phyloP scores from a whole-genome alignment of 495 filamentous ascomycete species.

The Recurvomyces mirabilis region DNA sequence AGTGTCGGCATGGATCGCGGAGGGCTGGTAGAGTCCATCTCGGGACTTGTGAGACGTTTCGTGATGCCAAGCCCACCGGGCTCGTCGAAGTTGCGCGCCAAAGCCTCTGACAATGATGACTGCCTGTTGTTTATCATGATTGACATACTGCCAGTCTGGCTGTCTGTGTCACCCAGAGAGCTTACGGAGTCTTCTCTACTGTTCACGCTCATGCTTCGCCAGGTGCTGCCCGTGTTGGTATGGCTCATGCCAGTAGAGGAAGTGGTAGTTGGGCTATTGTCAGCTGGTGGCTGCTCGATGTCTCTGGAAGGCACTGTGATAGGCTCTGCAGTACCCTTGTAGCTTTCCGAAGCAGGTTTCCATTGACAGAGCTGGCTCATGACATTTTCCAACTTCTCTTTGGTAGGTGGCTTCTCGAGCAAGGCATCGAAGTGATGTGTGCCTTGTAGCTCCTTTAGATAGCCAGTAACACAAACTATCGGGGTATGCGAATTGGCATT shows the following conservation, averaged over 20 bases:
- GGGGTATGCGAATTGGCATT: constrained; percentile 90
- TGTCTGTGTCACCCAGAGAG: constrained; percentile 74
- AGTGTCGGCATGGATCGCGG: constrained; percentile 40
- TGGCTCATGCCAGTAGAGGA: constrained; percentile 44
- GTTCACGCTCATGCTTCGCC: constrained; percentile 36
- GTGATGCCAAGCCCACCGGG: constrained; percentile 56
- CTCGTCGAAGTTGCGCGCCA: constrained; percentile 36
- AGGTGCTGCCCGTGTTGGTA: not conserved
- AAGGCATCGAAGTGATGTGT: constrained; percentile 89
- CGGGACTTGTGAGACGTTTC: constrained; percentile 24
- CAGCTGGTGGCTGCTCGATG: constrained; percentile 51
- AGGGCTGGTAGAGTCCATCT: constrained; percentile 18
- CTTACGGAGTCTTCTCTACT: constrained; percentile 80
- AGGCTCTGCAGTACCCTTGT: constrained; percentile 28
- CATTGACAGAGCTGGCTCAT: constrained; percentile 79
- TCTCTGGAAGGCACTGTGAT: constrained; percentile 51
- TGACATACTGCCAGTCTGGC: constrained; percentile 61
- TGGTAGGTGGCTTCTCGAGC: constrained; percentile 90
- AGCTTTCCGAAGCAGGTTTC: constrained; percentile 56
- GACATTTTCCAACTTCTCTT: constrained; percentile 75
- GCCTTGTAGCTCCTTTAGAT: constrained; percentile 87
- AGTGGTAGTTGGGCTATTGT: constrained; percentile 75
- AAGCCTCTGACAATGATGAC: constrained; percentile 57
- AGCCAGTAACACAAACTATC: constrained; percentile 94
- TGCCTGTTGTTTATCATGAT: constrained; percentile 58